Base-by-base conservation (phyloP, 2,329 filamentous ascomycete species). In the Ceratocystis cacaofunesta region DNA sequence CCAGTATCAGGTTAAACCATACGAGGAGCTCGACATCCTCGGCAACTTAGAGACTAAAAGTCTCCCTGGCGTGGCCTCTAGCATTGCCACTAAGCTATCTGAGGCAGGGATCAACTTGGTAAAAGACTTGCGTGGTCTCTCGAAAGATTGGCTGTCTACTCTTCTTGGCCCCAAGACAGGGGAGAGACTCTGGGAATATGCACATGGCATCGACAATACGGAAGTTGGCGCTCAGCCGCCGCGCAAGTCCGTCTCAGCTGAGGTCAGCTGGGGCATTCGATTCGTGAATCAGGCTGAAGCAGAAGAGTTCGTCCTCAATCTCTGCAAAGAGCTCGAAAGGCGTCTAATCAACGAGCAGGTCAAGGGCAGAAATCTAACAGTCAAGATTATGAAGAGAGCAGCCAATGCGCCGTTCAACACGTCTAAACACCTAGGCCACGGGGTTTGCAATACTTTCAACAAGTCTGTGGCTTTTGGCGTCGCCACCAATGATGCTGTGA, bases 221-320 rank as follows among this genome's bases (percentile, higher is more conserved):
- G 90, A 96, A 73, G 90, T 97, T 5, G 92, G 92, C 41, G 88
- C 92, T 66, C 88, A 95, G 71, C 84, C 87, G 0, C 79, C 90
- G 17, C 85, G 94, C 64, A 99, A 97, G 72, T 97, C 92, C 0
- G 90, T 99, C 0, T 97, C 94, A 1, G 92, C 92, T 0, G 94
- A 99, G 73, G 90, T 99, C 68, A 99, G 94, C 71, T 99, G 94
- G 94, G 94, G 95, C 2, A 95, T 99, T 65, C 86, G 94, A 5
- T 99, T 99, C 72, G 85, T 94, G 70, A 95, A 82, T 68, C 90
- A 96, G 71, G 81, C 84, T n/a, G 92, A 99, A 74, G 92, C 91
- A 0, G 92, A 97, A 67, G 90, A 95, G 69, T 99, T 99, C 73
- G 82, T 97, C 36, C 78, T 84, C 68, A 94, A 89, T 69, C 78